Evolutionary conservation across 2,329 filamentous ascomycete genomes (phyloP), one percentile per base, ranked within the genome.

Genomic region (Nothopassalora personata): DNA sequence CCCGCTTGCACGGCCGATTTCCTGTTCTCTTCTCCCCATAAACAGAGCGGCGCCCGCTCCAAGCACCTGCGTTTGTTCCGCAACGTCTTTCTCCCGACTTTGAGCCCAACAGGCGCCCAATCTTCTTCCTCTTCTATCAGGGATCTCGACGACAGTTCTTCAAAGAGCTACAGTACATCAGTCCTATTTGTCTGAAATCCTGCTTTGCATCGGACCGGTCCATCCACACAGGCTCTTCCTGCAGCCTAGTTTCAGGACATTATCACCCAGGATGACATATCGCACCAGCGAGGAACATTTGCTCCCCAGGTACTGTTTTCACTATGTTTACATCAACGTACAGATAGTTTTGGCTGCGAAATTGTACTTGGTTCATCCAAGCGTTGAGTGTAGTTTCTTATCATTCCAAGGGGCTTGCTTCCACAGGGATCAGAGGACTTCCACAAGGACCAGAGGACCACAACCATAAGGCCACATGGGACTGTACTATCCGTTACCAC

Each of bases 241-340:
- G 64, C 58, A 64, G 64, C 64, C 59, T 61, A 39, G 33, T 49
- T 30, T 28, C 56, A 49, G 56, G 56, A 59, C 53, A 52, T 54
- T 19, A 53, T 47, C 49, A 33, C 53, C 67, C 72, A 74, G 71
- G 70, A 74, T 74, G 72, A 72, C 67, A 66, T 66, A 65, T 71
- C 68, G 70, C 70, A 70, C 54, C 70, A 66, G 68, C 69, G 70
- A 73, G 68, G 69, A 72, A 54, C 63, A 64, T 60, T 69, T 71
- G 67, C 64, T 68, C 65, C 66, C 68, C 70, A 74, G 72, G 72
- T 74, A 74, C 67, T 67, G 64, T 64, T 66, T 68, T 66, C 64
- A 59, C 56, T 50, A 49, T 56, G 54, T 58, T 64, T 57, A 63
- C 60, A 36, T 62, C 58, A 63, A 60, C 53, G 49, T 48, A 43